Evolutionary conservation across 768 basidiomycete species (phyloP), one percentile per base, ranked within the genome.

Genomic region (Dioszegia aurantiaca): DNA sequence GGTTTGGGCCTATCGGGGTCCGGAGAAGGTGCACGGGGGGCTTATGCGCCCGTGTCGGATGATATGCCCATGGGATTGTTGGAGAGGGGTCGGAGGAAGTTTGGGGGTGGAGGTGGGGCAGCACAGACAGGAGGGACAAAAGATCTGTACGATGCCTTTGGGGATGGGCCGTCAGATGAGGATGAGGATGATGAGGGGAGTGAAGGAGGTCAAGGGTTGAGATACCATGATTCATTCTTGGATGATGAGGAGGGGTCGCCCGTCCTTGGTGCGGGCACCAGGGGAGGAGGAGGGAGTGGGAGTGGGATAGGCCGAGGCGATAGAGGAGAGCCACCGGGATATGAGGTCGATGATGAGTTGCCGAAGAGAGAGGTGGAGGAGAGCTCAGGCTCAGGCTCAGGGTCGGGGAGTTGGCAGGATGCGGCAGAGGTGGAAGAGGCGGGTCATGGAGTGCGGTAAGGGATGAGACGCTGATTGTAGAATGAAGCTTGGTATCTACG

Each of bases 91-190:
- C 76, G 80, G 23, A 70, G 78, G 3, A 76, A 79, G 27, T 62
- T 77, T 12, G 65, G 73, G 31, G 62, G 68, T 16, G 79, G 81
- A 36, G 63, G 63, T 5, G 56, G 55, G 9, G 68, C 60, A 39
- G 60, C 54, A 10, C 51, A 47, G 30, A 30, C 14, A 28, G 40
- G 52, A 17, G 81, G 86, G 48, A 88, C 91, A 48, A 87, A 87
- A 78, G 94, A 97, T 77, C 73, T 99, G 61, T 98, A 97, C 69
- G 92, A 98, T 77, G 93, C 94, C 17, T 98, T 98, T 77, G 91
- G 90, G 33, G 90, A 91, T 55, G 91, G 90, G 60, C 87, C 89
- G 43, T 87, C 74, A n/a, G 70, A 71, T 49, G 73, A 86, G 16
- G 86, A 87, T 58, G 70, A 58, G 16, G 72, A 70, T 30, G 72